These are phyloP conservation scores for Spirogloea muscicola DNA, from an alignment of 139 green algal genomes.

Conservation along the genomic window DNA sequence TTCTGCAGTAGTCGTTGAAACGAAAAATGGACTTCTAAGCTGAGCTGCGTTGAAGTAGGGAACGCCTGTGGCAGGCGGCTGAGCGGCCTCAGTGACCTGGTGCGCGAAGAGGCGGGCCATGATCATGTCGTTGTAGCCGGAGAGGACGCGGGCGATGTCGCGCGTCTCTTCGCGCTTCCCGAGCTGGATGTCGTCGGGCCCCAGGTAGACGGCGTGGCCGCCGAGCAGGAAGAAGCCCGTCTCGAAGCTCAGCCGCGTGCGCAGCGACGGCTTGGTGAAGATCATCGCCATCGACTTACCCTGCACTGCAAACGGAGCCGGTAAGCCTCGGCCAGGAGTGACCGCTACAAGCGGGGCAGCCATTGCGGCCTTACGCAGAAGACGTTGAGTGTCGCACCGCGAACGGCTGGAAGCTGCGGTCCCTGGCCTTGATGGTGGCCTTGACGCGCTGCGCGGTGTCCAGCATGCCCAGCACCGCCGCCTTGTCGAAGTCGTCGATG, in stretches of 20 bases:
- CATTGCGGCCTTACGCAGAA: background rate
- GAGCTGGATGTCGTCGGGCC: constrained; percentile 89
- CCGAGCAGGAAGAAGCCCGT: constrained; percentile 92
- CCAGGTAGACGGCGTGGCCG: constrained; percentile 91
- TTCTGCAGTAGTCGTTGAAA: no score
- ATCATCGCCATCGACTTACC: constrained; percentile 96
- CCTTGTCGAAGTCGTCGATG: constrained; percentile 90
- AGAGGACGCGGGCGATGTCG: constrained; percentile 89
- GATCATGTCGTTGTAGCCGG: constrained; percentile 95
- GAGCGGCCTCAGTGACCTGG: no score
- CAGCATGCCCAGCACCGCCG: constrained; percentile 84
- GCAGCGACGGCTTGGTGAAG: constrained; percentile 96
- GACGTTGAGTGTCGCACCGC: constrained; percentile 1
- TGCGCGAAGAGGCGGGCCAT: constrained; percentile 98
- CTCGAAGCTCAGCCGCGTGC: constrained; percentile 96
- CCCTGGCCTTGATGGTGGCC: constrained; percentile 67
- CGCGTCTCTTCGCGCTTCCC: constrained; percentile 81
- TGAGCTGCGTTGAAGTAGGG: no score
- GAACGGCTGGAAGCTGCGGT: constrained; percentile 51
- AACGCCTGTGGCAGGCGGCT: no score
- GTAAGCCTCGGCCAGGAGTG: background rate
- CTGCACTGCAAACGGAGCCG: constrained; percentile 92
- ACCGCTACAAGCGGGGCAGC: background rate
- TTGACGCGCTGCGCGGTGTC: constrained; percentile 75
- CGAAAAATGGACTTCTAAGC: no score